These are phyloP conservation scores for Kwoniella sp. DNA, from an alignment of 768 basidiomycete species.

Conservation along the genomic window DNA sequence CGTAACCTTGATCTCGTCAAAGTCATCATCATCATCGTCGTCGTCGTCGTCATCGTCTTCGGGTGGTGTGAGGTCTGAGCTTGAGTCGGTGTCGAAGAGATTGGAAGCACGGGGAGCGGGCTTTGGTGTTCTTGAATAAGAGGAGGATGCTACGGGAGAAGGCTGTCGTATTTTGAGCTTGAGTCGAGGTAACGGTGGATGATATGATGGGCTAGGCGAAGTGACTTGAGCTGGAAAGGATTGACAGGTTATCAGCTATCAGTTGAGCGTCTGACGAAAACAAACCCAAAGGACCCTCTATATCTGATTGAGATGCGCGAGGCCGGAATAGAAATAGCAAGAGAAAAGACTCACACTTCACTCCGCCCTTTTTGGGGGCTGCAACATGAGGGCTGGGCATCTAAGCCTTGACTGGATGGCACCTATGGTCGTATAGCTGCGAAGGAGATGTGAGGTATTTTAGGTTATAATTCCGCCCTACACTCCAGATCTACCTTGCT, in stretches of 20 bases:
- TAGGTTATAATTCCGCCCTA: not conserved
- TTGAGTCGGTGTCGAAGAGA: conserved; percentile 15
- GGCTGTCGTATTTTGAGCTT: conserved; percentile 31
- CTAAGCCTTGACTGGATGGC: conserved; percentile 6
- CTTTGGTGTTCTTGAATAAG: conserved; percentile 5
- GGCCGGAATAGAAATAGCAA: not conserved
- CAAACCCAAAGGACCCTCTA: conserved; percentile 22
- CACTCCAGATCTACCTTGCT: not conserved
- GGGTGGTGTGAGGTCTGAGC: conserved; percentile 37
- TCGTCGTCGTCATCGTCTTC: conserved; percentile 31
- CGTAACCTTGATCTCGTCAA: conserved; percentile 25
- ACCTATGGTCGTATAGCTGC: not conserved
- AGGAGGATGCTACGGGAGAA: conserved; percentile 20
- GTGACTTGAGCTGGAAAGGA: not conserved
- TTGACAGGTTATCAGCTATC: not conserved
- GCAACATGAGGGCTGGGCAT: conserved; percentile 21
- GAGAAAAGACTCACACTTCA: conserved; percentile 14
- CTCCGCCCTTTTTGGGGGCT: conserved; percentile 22
- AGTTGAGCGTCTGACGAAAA: not conserved
- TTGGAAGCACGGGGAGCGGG: conserved; percentile 9
- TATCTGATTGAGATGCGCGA: not conserved
- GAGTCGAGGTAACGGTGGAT: conserved; percentile 27
- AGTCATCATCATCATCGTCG: conserved; percentile 25
- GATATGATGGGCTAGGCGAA: conserved; percentile 20
- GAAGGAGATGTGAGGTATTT: not conserved